Conservation (phyloP, 31 red algal species). For the Asparagopsis taxiformis region DNA sequence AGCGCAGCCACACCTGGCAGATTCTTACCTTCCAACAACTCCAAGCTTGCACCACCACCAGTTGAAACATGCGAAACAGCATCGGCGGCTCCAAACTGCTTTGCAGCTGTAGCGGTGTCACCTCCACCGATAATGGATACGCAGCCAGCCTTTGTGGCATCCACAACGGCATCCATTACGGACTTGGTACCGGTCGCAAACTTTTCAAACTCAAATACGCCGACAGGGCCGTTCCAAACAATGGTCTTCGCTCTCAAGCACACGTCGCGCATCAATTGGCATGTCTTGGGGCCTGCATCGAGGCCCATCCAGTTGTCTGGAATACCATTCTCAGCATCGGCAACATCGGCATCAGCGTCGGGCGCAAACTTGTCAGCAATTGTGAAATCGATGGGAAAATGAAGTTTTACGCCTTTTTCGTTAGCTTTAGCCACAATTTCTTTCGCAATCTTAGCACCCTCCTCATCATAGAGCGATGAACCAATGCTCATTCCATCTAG, state of each 20-base stretch:
- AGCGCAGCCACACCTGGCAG: conserved; percentile 89
- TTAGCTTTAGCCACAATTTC: conserved; percentile 76
- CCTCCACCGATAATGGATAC: conserved; percentile 92
- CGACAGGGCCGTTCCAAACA: conserved; percentile 97
- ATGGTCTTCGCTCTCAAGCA: conserved; percentile 72
- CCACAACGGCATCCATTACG: conserved; percentile 77
- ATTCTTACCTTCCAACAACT: conserved; percentile 88
- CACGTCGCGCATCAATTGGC: conserved; percentile 48
- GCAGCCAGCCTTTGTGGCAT: conserved; percentile 44
- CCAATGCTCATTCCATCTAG: conserved; percentile 80
- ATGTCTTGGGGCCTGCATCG: conserved; percentile 86
- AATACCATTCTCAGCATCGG: conserved; percentile 68
- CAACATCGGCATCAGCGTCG: conserved; percentile 51
- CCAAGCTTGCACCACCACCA: conserved; percentile 93
- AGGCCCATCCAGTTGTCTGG: conserved; percentile 91
- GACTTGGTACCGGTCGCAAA: conserved; percentile 81
- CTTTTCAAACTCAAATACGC: conserved; percentile 93
- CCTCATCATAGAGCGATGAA: conserved; percentile 83
- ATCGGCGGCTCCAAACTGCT: conserved; percentile 77
- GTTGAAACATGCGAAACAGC: conserved; percentile 87
- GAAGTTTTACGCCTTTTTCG: conserved; percentile 79
- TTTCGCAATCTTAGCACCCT: conserved; percentile 67
- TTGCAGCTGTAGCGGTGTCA: conserved; percentile 90
- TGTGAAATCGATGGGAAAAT: conserved; percentile 86
- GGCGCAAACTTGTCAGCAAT: conserved; percentile 87